A percentile compares a stretch with the other conserved stretches of the same genome.
Conservation (phyloP, 164 flowering plant genomes). For the Vitis amurensis region DNA sequence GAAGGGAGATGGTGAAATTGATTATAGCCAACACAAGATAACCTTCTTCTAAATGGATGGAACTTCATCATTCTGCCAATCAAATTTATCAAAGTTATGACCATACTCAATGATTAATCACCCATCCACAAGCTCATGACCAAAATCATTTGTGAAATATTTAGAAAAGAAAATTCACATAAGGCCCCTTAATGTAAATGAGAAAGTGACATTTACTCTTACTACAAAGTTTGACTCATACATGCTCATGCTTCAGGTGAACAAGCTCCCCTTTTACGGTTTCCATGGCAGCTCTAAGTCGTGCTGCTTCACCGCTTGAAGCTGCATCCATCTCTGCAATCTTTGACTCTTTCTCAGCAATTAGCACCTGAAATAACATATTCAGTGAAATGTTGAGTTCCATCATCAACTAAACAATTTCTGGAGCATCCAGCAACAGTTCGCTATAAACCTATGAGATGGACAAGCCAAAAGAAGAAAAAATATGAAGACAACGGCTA, state of each 20-base stretch:
- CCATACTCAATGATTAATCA: neutral
- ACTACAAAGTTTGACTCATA: conserved; percentile 29
- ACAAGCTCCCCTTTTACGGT: conserved; percentile 74
- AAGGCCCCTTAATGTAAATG: neutral
- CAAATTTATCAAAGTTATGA: neutral
- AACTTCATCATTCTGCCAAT: neutral
- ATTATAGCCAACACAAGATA: neutral
- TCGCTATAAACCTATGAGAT: neutral
- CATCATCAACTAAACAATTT: neutral
- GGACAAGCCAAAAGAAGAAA: neutral
- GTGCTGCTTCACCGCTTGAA: conserved; percentile 87
- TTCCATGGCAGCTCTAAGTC: conserved; percentile 85
- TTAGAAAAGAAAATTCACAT: neutral
- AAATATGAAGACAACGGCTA: neutral
- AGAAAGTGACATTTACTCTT: neutral
- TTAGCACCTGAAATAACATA: conserved; percentile 46
- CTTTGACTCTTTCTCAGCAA: conserved; percentile 84
- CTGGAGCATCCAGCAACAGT: conserved; percentile 3
- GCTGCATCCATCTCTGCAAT: conserved; percentile 97
- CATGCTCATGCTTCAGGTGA: conserved; percentile 72
- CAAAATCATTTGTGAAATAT: neutral
- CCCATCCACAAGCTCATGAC: neutral
- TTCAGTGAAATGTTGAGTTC: neutral
- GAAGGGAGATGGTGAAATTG: neutral
- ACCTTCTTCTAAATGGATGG: neutral